Conservation (phyloP, 2,329 filamentous ascomycete species). For the Colletotrichum coccodes region DNA sequence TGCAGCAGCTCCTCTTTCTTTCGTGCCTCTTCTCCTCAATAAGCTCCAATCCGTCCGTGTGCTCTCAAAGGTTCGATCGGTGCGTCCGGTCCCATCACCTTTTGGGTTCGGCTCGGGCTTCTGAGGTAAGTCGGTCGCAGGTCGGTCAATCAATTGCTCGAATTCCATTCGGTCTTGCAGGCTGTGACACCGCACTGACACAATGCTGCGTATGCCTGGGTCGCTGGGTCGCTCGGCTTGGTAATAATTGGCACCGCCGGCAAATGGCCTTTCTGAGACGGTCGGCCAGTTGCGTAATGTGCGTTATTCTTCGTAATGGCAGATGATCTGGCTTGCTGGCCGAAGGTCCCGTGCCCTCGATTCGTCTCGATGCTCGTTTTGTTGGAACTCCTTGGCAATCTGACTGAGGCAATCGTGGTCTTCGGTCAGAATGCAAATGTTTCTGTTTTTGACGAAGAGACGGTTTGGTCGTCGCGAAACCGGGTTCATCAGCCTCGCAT, state of each 20-base stretch:
- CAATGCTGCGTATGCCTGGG: background rate
- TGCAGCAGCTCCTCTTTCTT: slow-evolving; percentile 3
- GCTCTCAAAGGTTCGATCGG: slow-evolving; percentile 18
- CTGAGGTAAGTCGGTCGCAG: background rate
- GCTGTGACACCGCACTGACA: slow-evolving; percentile 13
- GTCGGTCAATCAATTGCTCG: slow-evolving; percentile 17
- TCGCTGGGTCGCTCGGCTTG: background rate
- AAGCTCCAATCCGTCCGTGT: slow-evolving; percentile 1
- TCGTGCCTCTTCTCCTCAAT: background rate
- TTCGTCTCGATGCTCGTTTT: background rate
- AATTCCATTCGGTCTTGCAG: background rate
- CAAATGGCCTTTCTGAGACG: background rate
- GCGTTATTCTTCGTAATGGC: background rate
- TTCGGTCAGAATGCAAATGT: background rate
- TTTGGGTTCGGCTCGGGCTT: slow-evolving; percentile 3
- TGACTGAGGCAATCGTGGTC: slow-evolving; percentile 1
- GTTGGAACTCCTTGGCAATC: slow-evolving; percentile 7
- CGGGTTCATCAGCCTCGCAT: slow-evolving; percentile 3
- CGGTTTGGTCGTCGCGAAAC: slow-evolving; percentile 6
- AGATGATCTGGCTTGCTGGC: slow-evolving; percentile 7
- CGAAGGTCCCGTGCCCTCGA: slow-evolving; percentile 10
- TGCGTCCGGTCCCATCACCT: slow-evolving; percentile 7
- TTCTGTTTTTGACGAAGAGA: background rate
- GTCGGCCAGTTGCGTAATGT: background rate
- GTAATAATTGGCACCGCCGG: background rate